These are phyloP conservation scores for Hymenoscyphus salicellus DNA, from an alignment of 2,329 filamentous ascomycete genomes.

Conservation along the genomic window DNA sequence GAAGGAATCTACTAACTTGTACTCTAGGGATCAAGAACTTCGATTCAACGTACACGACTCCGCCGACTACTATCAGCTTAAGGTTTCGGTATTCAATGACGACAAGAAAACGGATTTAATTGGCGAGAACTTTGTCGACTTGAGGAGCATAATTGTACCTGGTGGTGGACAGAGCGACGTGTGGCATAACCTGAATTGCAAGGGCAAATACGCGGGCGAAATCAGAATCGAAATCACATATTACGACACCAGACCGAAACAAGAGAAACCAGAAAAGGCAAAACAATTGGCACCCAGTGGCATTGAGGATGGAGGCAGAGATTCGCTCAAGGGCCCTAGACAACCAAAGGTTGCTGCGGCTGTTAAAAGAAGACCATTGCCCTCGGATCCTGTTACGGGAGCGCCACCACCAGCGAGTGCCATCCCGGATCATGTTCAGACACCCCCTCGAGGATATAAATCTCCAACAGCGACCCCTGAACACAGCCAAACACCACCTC, in stretches of 20 bases:
- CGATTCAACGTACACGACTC: constrained; percentile 96
- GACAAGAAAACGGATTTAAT: constrained; percentile 98
- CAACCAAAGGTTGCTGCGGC: constrained; percentile 53
- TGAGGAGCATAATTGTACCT: constrained; percentile 74
- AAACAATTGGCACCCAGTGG: constrained; percentile 37
- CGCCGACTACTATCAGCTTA: constrained; percentile 91
- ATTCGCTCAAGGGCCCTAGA: constrained; percentile 40
- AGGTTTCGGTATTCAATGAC: constrained; percentile 95
- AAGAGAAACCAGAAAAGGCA: constrained; percentile 64
- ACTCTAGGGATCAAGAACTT: constrained; percentile 86
- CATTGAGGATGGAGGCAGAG: constrained; percentile 33
- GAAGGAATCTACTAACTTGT: constrained; percentile 19
- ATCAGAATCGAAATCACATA: constrained; percentile 93
- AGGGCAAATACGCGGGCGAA: constrained; percentile 93
- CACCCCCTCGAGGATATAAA: constrained; percentile 47
- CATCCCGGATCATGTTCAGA: constrained; percentile 40
- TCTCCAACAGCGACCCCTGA: constrained; percentile 35
- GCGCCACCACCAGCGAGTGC: constrained; percentile 40
- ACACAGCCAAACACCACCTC: constrained; percentile 31
- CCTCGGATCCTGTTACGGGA: constrained; percentile 65
- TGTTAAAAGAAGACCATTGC: constrained; percentile 80
- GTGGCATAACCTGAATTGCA: constrained; percentile 85
- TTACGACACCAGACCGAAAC: constrained; percentile 84
- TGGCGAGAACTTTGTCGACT: constrained; percentile 85
- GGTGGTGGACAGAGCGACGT: constrained; percentile 92